Evolutionary conservation across 495 filamentous ascomycete species (phyloP), one percentile per base, ranked within the genome.

Genomic region (Zalerion maritima): DNA sequence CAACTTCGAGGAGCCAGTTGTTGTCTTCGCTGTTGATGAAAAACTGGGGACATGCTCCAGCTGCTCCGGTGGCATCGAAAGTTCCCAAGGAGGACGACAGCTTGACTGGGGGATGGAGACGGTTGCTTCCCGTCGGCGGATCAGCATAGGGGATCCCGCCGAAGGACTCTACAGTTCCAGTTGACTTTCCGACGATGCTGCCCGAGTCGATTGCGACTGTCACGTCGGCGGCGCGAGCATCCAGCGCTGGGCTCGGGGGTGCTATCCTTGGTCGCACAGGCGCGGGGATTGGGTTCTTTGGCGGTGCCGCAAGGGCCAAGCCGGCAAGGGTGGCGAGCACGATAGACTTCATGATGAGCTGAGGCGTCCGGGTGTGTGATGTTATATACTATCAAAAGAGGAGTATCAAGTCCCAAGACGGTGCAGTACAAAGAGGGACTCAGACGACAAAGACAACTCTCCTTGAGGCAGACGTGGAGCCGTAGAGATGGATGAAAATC

Each of bases 31-130:
- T 51, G 16, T 57, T 54, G 28, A 66, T 37, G 41, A 55, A 61
- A 41, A 65, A 55, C 43, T 76, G 69, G 1, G 70, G 67, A 40
- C 71, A 76, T 8, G 71, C 52, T 2, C 52, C 47, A 6, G 69
- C 57, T 2, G 42, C 24, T 0, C 57, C 54, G 0, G 59, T 63
- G 2, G 66, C 73, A 39, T 71, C 45, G 21, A 70, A 48, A 6
- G 49, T 62, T 1, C 66, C 69, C 6, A 69, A 40, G n/a, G 52
- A 41, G 20, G 44, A 36, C 18, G 42, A 57, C 16, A 55, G 43
- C 19, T 44, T 50, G 31, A 57, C 52, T 6, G 62, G 58, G 8
- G 57, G 53, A 28, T 41, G 47, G 18, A 67, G 58, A 3, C 61
- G 55, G 4, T 56, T 39, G 10, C 40, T 33, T n/a, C 60, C 60